Percentiles rank a stretch among this genome's conserved stretches.
Conservation (phyloP, 768 basidiomycete genomes). For the Kwoniella mangroviensis region DNA sequence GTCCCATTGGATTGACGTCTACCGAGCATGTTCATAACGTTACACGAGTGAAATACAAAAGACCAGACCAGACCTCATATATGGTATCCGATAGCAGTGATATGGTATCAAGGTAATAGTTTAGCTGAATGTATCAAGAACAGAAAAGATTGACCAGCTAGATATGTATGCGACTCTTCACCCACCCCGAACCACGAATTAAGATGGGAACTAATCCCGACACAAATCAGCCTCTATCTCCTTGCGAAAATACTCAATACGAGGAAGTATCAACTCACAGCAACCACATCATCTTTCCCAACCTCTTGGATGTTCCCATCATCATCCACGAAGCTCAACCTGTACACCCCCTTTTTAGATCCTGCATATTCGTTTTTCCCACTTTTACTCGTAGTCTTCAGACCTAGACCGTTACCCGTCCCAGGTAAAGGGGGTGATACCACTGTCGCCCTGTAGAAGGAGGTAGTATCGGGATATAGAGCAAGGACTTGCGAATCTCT, state of each 20-base stretch:
- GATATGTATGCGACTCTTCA: too few relatives aligned
- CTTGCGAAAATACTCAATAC: neutral
- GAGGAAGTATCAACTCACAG: conserved; percentile 36
- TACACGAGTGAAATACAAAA: too few relatives aligned
- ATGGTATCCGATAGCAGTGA: too few relatives aligned
- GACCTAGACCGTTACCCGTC: conserved; percentile 35
- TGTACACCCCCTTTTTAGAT: conserved; percentile 40
- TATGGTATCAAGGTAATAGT: too few relatives aligned
- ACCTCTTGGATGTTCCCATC: conserved; percentile 41
- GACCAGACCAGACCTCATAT: too few relatives aligned
- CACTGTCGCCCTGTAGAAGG: conserved; percentile 59
- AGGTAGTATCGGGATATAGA: conserved; percentile 60
- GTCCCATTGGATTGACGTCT: too few relatives aligned
- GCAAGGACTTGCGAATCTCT: conserved; percentile 55
- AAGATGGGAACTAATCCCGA: neutral
- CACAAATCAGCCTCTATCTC: neutral
- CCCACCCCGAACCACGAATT: too few relatives aligned
- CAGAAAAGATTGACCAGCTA: too few relatives aligned
- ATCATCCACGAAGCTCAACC: conserved; percentile 55
- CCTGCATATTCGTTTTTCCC: conserved; percentile 11
- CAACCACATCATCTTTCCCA: conserved; percentile 42
- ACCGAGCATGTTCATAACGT: too few relatives aligned
- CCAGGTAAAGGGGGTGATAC: conserved; percentile 40
- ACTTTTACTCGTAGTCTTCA: conserved; percentile 17
- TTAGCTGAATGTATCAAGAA: too few relatives aligned